Evolutionary conservation across 2,329 filamentous ascomycete genomes (phyloP).

Genomic region (Fonsecaea nubica): DNA sequence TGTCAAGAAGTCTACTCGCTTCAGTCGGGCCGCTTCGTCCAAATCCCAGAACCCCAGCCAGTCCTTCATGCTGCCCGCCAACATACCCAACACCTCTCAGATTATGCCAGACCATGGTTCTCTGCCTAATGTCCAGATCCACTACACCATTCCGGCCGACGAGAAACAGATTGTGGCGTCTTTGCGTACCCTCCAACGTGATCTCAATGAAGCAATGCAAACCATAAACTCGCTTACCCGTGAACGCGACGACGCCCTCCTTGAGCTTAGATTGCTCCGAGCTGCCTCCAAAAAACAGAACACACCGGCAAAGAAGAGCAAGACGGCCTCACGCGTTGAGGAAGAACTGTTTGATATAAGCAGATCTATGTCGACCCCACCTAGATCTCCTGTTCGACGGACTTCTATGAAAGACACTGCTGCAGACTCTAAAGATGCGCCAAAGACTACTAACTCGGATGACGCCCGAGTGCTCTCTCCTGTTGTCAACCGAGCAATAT

Average conservation of each 20-base stretch:
- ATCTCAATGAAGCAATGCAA: slow-evolving; percentile 39
- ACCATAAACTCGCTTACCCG: slow-evolving; percentile 38
- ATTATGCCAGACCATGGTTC: slow-evolving; percentile 39
- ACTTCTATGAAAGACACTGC: slow-evolving; percentile 24
- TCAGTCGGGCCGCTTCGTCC: slow-evolving; percentile 35
- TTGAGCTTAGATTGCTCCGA: slow-evolving; percentile 38
- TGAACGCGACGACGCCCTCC: slow-evolving; percentile 39
- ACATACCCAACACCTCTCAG: slow-evolving; percentile 40
- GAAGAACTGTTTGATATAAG: slow-evolving; percentile 41
- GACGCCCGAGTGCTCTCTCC: slow-evolving; percentile 38
- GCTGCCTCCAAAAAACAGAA: slow-evolving; percentile 31
- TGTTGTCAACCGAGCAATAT: slow-evolving; percentile 23
- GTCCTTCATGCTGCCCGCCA: slow-evolving; percentile 39
- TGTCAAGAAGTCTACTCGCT: slow-evolving; percentile 37
- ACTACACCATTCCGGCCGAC: slow-evolving; percentile 39
- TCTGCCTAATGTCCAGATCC: slow-evolving; percentile 37
- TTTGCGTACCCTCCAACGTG: slow-evolving; percentile 38
- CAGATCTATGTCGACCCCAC: slow-evolving; percentile 34
- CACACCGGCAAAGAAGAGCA: slow-evolving; percentile 30
- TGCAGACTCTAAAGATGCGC: slow-evolving; percentile 27
- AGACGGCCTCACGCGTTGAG: slow-evolving; percentile 29
- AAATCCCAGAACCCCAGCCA: slow-evolving; percentile 36
- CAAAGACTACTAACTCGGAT: slow-evolving; percentile 36
- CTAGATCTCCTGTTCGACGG: slow-evolving; percentile 27
- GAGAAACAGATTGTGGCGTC: slow-evolving; percentile 43